phyloP scores from a whole-genome alignment of 2,329 filamentous ascomycete genomes.

The Talaromyces albobiverticillius region DNA sequence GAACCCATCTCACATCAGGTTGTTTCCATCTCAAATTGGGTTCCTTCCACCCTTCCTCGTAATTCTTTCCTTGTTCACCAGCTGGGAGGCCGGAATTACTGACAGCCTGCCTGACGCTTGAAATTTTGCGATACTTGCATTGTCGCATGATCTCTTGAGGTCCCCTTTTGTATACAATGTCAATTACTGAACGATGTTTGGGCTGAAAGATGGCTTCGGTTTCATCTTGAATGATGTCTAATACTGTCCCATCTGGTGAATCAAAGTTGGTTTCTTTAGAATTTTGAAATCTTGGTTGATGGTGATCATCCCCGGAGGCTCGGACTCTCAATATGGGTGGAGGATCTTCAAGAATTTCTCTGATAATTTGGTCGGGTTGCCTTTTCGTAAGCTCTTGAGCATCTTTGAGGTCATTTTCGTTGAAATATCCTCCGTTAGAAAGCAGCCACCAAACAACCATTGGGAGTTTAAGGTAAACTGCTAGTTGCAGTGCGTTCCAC shows the following conservation, averaged over 20 bases:
- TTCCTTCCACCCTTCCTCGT: not conserved
- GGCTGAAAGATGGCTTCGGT: not conserved
- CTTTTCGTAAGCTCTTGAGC: not conserved
- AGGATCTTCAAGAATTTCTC: not conserved
- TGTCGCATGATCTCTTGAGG: slow-evolving; percentile 1
- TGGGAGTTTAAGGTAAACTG: slow-evolving; percentile 4
- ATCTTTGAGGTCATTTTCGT: slow-evolving; percentile 7
- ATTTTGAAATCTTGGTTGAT: slow-evolving; percentile 1
- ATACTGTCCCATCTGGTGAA: not conserved
- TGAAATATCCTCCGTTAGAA: slow-evolving; percentile 14
- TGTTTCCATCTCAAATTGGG: too few relatives aligned
- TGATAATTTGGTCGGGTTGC: not conserved
- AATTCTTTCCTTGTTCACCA: not conserved
- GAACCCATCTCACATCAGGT: not conserved
- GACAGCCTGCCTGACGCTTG: not conserved
- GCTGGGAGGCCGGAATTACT: not conserved
- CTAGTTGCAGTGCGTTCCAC: slow-evolving; percentile 8
- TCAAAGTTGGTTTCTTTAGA: not conserved
- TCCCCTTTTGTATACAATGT: slow-evolving; percentile 6
- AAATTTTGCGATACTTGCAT: not conserved
- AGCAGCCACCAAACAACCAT: slow-evolving; percentile 16
- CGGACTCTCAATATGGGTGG: not conserved
- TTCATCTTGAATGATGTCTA: not conserved
- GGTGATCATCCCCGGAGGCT: not conserved
- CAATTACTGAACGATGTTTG: not conserved